Conservation (phyloP, 108 stramenopile species). For the Skeletonema costatum region DNA sequence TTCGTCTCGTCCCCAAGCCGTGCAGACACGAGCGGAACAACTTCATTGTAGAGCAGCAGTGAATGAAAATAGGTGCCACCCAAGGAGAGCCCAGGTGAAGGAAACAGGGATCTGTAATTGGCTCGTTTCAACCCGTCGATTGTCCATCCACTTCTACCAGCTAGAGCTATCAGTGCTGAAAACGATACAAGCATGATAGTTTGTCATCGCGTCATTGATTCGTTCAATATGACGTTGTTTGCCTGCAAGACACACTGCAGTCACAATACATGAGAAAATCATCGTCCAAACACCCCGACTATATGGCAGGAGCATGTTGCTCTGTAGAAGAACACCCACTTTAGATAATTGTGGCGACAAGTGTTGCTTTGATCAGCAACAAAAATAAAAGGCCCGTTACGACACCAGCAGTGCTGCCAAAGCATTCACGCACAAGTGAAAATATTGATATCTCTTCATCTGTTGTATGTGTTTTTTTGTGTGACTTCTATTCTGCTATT, state of each 20-base stretch:
- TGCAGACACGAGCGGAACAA: slow-evolving; percentile 21
- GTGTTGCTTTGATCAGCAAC: slow-evolving; percentile 17
- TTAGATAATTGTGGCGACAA: slow-evolving; percentile 38
- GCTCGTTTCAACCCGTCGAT: slow-evolving; percentile 15
- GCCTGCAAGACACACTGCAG: not conserved
- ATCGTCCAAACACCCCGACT: slow-evolving; percentile 3
- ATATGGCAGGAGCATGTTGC: not conserved
- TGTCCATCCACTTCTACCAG: slow-evolving; percentile 28
- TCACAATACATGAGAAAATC: slow-evolving; percentile 9
- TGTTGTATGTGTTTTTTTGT: not conserved
- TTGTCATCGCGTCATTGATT: slow-evolving; percentile 26
- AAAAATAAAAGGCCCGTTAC: slow-evolving; percentile 18
- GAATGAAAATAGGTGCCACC: slow-evolving; percentile 37
- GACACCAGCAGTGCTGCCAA: slow-evolving; percentile 12
- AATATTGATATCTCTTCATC: slow-evolving; percentile 17
- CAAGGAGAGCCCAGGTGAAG: slow-evolving; percentile 14
- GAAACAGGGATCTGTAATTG: slow-evolving; percentile 18
- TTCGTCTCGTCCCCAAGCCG: slow-evolving; percentile 25
- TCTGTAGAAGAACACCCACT: slow-evolving; percentile 7
- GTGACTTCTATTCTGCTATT: not conserved
- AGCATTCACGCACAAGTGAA: slow-evolving; percentile 26
- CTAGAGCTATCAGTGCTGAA: slow-evolving; percentile 7
- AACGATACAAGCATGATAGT: slow-evolving; percentile 21
- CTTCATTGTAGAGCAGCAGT: slow-evolving; percentile 34
- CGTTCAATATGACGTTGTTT: slow-evolving; percentile 11